A percentile compares a stretch with the other conserved stretches of the same genome.
phyloP scores from a whole-genome alignment of 768 basidiomycete genomes.

The Bullera alba region DNA sequence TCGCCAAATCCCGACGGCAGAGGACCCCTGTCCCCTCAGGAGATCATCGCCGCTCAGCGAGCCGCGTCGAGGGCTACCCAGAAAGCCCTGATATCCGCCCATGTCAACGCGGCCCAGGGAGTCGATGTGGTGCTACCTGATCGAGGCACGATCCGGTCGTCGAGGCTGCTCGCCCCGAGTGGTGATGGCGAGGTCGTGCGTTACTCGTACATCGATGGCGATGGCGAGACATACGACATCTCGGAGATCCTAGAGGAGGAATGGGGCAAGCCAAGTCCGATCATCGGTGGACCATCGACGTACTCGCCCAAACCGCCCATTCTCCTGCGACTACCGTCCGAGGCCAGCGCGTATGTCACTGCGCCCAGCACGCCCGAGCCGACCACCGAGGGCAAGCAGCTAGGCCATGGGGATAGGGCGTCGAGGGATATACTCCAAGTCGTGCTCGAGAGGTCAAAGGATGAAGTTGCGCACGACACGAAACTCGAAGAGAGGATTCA shows the following conservation, averaged over 20 bases:
- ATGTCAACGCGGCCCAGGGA: constrained; percentile 75
- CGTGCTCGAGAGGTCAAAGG: constrained; percentile 30
- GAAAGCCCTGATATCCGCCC: constrained; percentile 74
- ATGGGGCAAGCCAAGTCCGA: constrained; percentile 48
- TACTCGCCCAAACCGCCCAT: too few relatives aligned
- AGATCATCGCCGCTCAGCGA: constrained; percentile 89
- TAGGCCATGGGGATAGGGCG: background rate
- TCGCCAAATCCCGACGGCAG: background rate
- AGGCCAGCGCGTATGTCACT: constrained; percentile 40
- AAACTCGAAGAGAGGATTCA: constrained; percentile 46
- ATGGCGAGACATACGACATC: constrained; percentile 87
- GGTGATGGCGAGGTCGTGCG: constrained; percentile 61
- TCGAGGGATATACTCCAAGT: constrained; percentile 41
- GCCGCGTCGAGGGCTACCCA: constrained; percentile 78
- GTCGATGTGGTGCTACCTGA: constrained; percentile 82
- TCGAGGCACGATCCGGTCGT: constrained; percentile 76
- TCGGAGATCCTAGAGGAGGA: constrained; percentile 89
- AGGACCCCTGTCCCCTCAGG: constrained; percentile 58
- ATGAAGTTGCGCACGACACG: constrained; percentile 25
- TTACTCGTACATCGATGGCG: constrained; percentile 86
- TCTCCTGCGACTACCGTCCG: constrained; percentile 18
- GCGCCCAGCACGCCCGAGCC: constrained; percentile 40
- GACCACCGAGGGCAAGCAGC: constrained; percentile 6
- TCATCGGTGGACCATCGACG: constrained; percentile 8
- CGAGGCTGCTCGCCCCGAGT: constrained; percentile 56